Evolutionary conservation across 495 filamentous ascomycete genomes (phyloP).

Genomic region (Bacidia gigantensis): DNA sequence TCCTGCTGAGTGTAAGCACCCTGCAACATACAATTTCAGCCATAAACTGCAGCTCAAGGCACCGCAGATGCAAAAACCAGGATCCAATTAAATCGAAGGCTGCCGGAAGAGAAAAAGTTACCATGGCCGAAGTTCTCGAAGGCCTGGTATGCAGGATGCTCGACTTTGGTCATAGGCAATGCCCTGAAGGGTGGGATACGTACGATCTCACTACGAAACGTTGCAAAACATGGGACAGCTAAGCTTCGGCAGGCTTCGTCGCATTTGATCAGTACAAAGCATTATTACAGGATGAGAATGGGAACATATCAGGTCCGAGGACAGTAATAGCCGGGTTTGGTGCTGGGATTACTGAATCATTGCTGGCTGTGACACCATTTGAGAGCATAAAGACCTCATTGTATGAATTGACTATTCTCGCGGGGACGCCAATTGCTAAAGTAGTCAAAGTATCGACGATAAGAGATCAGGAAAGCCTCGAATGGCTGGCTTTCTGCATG

Average conservation of each 20-base stretch:
- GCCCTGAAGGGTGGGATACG: slow-evolving; percentile 90
- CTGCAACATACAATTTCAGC: background rate
- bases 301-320: slow-evolving; percentile 77
- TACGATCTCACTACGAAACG: slow-evolving; percentile 29
- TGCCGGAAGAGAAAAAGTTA: slow-evolving; percentile 71
- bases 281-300: slow-evolving; percentile 67
- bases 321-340: slow-evolving; percentile 92
- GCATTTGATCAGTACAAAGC: slow-evolving; percentile 89
- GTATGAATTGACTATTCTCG: slow-evolving; percentile 25
- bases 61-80: slow-evolving; percentile 77
- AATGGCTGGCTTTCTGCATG: slow-evolving; percentile 86
- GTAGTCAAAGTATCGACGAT: slow-evolving; percentile 64
- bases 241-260: slow-evolving; percentile 56
- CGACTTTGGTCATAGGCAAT: slow-evolving; percentile 92
- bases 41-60: slow-evolving; percentile 3
- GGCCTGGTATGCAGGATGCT: slow-evolving; percentile 97
- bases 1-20: slow-evolving; percentile 73
- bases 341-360: slow-evolving; percentile 83
- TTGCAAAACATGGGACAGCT: slow-evolving; percentile 5
- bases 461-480: slow-evolving; percentile 76
- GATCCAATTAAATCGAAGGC: slow-evolving; percentile 78
- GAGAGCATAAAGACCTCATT: slow-evolving; percentile 96
- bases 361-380: slow-evolving; percentile 90
- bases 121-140: slow-evolving; percentile 87
- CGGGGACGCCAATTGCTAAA: background rate